Evolutionary conservation across 192 early-diverging fungal species (phyloP).

Genomic region (Coemansia sp.): DNA sequence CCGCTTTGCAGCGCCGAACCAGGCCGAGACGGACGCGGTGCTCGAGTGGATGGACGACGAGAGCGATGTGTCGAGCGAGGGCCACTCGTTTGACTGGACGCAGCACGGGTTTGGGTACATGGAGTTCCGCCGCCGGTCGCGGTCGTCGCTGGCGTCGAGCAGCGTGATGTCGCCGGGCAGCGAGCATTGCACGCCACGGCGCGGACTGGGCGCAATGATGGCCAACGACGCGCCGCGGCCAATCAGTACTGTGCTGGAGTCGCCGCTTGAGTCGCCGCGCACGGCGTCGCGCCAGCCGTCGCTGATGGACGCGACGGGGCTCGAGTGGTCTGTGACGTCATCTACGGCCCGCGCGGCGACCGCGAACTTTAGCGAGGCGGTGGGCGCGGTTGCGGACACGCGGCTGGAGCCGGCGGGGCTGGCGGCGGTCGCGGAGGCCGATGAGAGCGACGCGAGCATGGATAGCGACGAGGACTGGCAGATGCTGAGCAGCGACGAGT

Average conservation of each 20-base stretch:
- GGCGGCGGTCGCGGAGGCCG: conserved; percentile 9
- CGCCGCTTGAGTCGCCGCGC: too few species aligned
- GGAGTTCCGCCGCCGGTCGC: conserved; percentile 43
- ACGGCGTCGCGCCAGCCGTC: background rate
- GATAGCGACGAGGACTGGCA: conserved; percentile 22
- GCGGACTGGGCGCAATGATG: background rate
- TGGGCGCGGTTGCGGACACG: background rate
- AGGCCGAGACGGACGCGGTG: conserved; percentile 16
- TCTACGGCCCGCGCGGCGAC: conserved; percentile 15
- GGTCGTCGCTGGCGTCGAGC: conserved; percentile 10
- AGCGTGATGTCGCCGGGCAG: conserved; percentile 18
- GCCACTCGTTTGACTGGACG: conserved; percentile 44
- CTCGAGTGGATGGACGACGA: conserved; percentile 28
- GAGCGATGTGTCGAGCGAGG: conserved; percentile 4
- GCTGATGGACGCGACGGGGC: background rate
- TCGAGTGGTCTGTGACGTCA: conserved; percentile 6
- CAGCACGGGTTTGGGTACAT: conserved; percentile 47
- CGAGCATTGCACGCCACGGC: background rate
- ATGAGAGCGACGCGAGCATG: conserved; percentile 1
- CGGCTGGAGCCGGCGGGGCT: background rate
- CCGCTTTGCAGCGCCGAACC: background rate
- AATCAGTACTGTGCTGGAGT: too few species aligned
- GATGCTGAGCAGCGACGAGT: conserved; percentile 8
- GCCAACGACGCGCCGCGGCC: background rate
- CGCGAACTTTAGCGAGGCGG: conserved; percentile 16